Evolutionary conservation across 768 basidiomycete genomes (phyloP).

Genomic region (Hygrophorus russula): DNA sequence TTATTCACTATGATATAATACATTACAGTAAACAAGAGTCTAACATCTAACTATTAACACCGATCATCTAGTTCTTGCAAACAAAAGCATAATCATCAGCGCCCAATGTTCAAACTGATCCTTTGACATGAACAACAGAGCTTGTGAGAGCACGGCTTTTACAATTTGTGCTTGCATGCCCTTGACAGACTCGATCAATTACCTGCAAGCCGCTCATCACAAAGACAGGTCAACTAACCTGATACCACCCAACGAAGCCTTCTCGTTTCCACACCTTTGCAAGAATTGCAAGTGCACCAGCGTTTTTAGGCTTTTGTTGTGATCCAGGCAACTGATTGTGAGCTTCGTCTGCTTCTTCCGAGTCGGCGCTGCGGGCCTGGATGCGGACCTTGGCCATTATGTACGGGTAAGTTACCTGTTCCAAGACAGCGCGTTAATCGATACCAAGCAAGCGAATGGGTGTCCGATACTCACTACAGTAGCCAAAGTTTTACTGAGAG

Average conservation of each 20-base stretch:
- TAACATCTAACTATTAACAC: neutral
- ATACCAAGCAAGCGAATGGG: neutral
- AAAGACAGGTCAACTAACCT: constrained; percentile 37
- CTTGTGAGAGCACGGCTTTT: constrained; percentile 93
- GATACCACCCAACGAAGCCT: constrained; percentile 91
- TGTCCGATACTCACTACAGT: constrained; percentile 59
- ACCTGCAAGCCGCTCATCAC: neutral
- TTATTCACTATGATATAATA: neutral
- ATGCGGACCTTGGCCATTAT: constrained; percentile 96
- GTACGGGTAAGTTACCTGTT: constrained; percentile 86
- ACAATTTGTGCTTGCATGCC: constrained; percentile 95
- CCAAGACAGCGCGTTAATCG: neutral
- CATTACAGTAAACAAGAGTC: too few relatives aligned
- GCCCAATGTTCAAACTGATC: constrained; percentile 94
- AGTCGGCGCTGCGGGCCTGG: constrained; percentile 67
- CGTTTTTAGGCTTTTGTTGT: constrained; percentile 36
- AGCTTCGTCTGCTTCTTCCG: constrained; percentile 33
- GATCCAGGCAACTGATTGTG: constrained; percentile 24
- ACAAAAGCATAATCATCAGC: constrained; percentile 52
- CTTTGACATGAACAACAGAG: constrained; percentile 92
- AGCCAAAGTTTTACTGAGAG: constrained; percentile 88
- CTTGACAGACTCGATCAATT: constrained; percentile 23
- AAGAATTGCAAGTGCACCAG: constrained; percentile 73
- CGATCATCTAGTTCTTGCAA: constrained; percentile 21
- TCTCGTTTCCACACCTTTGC: constrained; percentile 58